Percentiles rank a stretch among this genome's conserved stretches.
Conservation (phyloP, 129 eudicot species). For the Gnaphalium uliginosum region DNA sequence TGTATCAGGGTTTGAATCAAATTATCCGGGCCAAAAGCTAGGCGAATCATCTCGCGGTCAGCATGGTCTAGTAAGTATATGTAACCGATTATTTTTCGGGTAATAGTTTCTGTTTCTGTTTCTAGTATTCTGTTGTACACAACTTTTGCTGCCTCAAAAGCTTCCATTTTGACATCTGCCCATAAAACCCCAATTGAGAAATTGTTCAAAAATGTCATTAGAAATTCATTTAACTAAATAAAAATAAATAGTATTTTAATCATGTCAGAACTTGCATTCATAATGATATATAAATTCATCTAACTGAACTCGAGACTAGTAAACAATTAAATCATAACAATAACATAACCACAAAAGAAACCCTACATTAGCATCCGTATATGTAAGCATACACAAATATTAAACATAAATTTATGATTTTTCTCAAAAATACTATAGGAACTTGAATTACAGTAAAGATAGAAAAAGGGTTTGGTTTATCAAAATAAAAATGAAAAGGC, state of each 20-base stretch:
- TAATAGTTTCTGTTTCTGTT: conserved; percentile 53
- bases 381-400: not conserved
- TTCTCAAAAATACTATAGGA: not conserved
- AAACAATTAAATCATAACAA: conserved; percentile 1
- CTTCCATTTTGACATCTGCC: conserved; percentile 53
- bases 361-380: not conserved
- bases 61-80: conserved; percentile 50
- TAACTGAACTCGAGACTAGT: not conserved
- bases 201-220: conserved; percentile 10
- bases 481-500: not conserved
- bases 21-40: conserved; percentile 61
- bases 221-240: not conserved
- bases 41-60: conserved; percentile 56
- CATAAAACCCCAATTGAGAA: conserved; percentile 28
- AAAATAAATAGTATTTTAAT: not conserved
- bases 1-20: conserved; percentile 44
- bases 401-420: conserved; percentile 3
- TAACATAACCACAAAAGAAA: not conserved
- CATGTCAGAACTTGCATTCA: not conserved
- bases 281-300: conserved; percentile 1
- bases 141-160: conserved; percentile 54
- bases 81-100: conserved; percentile 54
- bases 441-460: not conserved
- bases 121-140: conserved; percentile 50
- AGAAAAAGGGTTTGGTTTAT: not conserved